Conservation (phyloP, 2,329 filamentous ascomycete species). For the Lachnellula subtilissima region DNA sequence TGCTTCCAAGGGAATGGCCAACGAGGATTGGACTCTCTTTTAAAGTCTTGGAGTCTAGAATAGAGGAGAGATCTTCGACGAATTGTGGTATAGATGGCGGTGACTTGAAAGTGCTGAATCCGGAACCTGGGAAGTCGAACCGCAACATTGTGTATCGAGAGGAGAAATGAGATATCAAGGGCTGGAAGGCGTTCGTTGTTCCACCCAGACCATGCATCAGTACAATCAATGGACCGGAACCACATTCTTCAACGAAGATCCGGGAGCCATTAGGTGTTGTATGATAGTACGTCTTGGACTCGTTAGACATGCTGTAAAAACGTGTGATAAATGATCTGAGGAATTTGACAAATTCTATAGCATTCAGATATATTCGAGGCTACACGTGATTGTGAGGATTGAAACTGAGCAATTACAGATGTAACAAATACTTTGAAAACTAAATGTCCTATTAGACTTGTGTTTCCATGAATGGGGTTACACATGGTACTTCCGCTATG, state of each 20-base stretch:
- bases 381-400: neutral
- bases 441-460: no score
- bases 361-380: no score
- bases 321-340: no score
- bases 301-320: conserved; percentile 13
- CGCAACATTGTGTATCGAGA: conserved; percentile 17
- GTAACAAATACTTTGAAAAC: no score
- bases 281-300: conserved; percentile 28
- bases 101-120: conserved; percentile 17
- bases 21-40: conserved; percentile 24
- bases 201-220: conserved; percentile 29
- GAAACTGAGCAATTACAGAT: conserved; percentile 3
- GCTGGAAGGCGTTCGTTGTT: conserved; percentile 18
- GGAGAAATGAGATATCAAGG: conserved; percentile 15
- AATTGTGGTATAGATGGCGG: conserved; percentile 15
- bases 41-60: conserved; percentile 5
- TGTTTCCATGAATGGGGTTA: no score
- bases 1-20: conserved; percentile 35
- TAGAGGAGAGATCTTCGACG: conserved; percentile 12
- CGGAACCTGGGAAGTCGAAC: conserved; percentile 17
- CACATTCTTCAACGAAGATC: conserved; percentile 22
- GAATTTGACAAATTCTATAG: no score
- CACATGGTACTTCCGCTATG: conserved; percentile 11
- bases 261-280: conserved; percentile 23
- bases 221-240: conserved; percentile 26